phyloP scores from a whole-genome alignment of 2,329 filamentous ascomycete species.

The Cordyceps cateniannulata region DNA sequence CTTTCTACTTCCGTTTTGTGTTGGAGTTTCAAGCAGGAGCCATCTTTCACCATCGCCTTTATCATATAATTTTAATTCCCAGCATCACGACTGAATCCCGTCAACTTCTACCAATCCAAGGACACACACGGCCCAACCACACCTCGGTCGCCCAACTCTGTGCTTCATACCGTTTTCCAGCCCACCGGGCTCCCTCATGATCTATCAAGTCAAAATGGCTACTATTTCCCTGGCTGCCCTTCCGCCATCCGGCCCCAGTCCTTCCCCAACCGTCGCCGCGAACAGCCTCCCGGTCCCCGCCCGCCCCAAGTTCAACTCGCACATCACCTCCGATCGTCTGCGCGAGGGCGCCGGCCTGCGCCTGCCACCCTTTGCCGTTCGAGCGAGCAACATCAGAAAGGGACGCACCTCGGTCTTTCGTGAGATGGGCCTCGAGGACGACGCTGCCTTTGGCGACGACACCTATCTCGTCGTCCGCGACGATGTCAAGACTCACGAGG shows the following conservation, averaged over 20 bases:
- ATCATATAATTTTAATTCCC: not conserved
- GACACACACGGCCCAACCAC: too few relatives aligned
- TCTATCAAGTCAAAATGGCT: not conserved
- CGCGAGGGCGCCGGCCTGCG: constrained; percentile 38
- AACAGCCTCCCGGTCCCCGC: constrained; percentile 16
- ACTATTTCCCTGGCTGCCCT: not conserved
- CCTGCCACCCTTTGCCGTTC: constrained; percentile 34
- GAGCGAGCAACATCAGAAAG: constrained; percentile 38
- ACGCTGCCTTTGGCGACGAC: constrained; percentile 17
- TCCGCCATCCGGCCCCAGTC: constrained; percentile 8
- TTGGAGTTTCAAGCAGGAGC: not conserved
- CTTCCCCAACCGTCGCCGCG: constrained; percentile 1
- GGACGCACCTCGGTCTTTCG: constrained; percentile 46
- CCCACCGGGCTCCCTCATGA: too few relatives aligned
- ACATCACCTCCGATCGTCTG: constrained; percentile 43
- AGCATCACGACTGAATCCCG: too few relatives aligned
- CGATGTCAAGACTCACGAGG: not conserved
- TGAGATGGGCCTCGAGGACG: constrained; percentile 41
- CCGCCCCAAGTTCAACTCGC: constrained; percentile 45
- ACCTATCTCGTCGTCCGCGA: constrained; percentile 8
- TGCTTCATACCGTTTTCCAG: too few relatives aligned
- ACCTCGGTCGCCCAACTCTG: too few relatives aligned
- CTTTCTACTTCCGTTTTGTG: not conserved
- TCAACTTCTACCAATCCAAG: too few relatives aligned
- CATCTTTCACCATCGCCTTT: not conserved